Evolutionary conservation across 768 basidiomycete genomes (phyloP).

Genomic region (Myochromella boudieri): DNA sequence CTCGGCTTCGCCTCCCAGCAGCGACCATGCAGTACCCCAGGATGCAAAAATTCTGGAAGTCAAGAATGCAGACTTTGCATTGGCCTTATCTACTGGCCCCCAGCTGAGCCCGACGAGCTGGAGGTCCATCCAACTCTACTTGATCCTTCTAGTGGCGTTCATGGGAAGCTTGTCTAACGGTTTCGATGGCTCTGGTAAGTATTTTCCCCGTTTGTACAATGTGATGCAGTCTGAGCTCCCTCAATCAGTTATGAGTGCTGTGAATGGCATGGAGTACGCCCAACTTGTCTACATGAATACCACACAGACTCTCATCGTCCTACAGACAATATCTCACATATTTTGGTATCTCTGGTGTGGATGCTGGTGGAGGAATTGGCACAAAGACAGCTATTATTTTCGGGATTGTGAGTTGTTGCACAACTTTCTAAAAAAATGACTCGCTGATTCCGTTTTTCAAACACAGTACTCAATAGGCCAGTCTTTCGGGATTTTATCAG

Average conservation of each 20-base stretch:
- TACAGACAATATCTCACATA: constrained; percentile 39
- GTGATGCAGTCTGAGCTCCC: not conserved
- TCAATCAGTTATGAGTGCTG: constrained; percentile 44
- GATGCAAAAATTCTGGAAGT: constrained; percentile 26
- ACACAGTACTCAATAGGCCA: constrained; percentile 41
- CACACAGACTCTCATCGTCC: not conserved
- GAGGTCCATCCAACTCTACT: constrained; percentile 40
- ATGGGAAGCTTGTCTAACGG: constrained; percentile 48
- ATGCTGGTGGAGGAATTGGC: constrained; percentile 43
- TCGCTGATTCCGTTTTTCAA: not conserved
- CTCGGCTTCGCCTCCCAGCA: not conserved
- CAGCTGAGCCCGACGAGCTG: constrained; percentile 37
- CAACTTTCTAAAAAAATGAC: not conserved
- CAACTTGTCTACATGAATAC: not conserved
- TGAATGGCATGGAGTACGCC: constrained; percentile 46
- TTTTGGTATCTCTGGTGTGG: constrained; percentile 37
- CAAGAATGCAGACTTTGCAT: constrained; percentile 40
- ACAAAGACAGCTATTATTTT: constrained; percentile 44
- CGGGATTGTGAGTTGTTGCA: constrained; percentile 34
- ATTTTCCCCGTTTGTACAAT: not conserved
- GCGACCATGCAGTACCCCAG: constrained; percentile 5
- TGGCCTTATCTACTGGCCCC: constrained; percentile 43
- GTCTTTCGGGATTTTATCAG: not conserved
- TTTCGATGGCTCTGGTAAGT: constrained; percentile 44
- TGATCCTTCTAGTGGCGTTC: constrained; percentile 40